Base-by-base conservation (phyloP, 768 basidiomycete genomes). In the Leucogyrophana mollusca region DNA sequence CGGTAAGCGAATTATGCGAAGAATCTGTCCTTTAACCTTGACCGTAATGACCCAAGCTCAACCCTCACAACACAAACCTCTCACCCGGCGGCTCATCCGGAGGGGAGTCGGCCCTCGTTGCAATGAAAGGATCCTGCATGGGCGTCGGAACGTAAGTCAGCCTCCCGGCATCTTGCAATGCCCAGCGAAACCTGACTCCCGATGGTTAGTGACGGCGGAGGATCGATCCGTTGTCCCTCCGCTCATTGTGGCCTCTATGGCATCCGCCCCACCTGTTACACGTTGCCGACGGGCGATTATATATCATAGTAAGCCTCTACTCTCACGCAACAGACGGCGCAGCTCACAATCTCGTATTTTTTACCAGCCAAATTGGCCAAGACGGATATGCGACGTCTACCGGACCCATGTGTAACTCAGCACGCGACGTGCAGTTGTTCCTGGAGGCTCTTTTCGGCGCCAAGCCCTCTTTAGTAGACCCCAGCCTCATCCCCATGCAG, bases 71-170 rank as follows among this genome's bases (percentile, higher is more conserved):
- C 50, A 60, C 68, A 1, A 39, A 60, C 10, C 56, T 77, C 17
- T 74, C 72, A 0, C 57, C 69, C 1, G 79, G 79, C 11, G 79
- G 79, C n/a, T 77, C 76, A 8, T 73, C 73, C 2, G 79, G 79
- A 5, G 79, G 79, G 22, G 79, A 78, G 55, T 66, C 68, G 4
- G 75, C 79, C 0, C 54, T 79, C 1, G 43, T 79, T 2, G 74
- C 74, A 4, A 50, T 79, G 43, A 69, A 68, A 25, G 77, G 77
- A 25, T 66, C 69, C 16, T 69, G 70, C 20, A 50, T 79, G 22
- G 73, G 78, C 4, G 58, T 77, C 20, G 74, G 76, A 21, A 72
- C 69, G 62, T 38, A 36, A 52, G 59, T 52, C n/a, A n/a, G n/a
- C n/a, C n/a, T n/a, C n/a, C n/a, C n/a, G n/a, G n/a, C n/a, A n/a